Percentiles rank a stretch among this genome's conserved stretches.
Conservation (phyloP, 106 monocot genomes). For the Alisma plantagoaquatica region DNA sequence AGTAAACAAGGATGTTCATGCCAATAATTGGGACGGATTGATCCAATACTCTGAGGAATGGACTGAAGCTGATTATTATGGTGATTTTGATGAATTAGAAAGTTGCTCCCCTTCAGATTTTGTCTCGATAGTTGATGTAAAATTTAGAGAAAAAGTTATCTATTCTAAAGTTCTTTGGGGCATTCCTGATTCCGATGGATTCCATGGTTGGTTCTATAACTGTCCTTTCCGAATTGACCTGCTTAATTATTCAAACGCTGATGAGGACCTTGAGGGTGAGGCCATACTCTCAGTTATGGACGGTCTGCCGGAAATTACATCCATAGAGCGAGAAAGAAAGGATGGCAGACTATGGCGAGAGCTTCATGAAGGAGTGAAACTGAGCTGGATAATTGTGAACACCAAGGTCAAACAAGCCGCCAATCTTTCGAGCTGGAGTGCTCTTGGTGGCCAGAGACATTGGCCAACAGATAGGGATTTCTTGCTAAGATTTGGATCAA, state of each 20-base stretch:
- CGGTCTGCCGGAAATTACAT: conserved; percentile 24
- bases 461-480: conserved; percentile 42
- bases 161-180: conserved; percentile 40
- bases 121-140: conserved; percentile 31
- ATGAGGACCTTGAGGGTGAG: conserved; percentile 12
- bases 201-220: conserved; percentile 38
- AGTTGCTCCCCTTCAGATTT: conserved; percentile 32
- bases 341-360: conserved; percentile 42
- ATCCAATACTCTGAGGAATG: conserved; percentile 19
- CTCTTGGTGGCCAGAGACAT: conserved; percentile 41
- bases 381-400: conserved; percentile 51
- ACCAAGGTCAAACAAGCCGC: conserved; percentile 31
- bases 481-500: conserved; percentile 31
- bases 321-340: conserved; percentile 37
- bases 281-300: conserved; percentile 19
- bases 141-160: conserved; percentile 27
- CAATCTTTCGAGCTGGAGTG: conserved; percentile 44
- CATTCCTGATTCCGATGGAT: conserved; percentile 29
- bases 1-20: conserved; percentile 30
- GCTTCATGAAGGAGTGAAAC: conserved; percentile 23
- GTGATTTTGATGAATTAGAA: conserved; percentile 25
- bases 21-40: conserved; percentile 4
- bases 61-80: conserved; percentile 28
- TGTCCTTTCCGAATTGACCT: conserved; percentile 38
- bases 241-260: conserved; percentile 13